Base-by-base conservation (phyloP, 75 land plant genomes). In the Larix kaempferi region DNA sequence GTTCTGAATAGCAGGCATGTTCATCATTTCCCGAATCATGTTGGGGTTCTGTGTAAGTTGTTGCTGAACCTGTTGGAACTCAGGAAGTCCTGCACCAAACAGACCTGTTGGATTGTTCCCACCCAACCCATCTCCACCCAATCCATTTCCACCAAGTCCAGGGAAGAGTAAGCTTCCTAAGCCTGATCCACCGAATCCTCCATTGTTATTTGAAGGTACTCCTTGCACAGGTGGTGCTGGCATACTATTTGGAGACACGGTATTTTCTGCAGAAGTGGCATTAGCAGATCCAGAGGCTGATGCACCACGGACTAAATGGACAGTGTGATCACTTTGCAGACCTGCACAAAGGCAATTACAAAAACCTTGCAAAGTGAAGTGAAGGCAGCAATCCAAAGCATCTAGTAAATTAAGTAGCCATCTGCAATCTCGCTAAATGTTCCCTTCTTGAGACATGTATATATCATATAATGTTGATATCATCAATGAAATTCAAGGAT, bases 11-110 rank as follows among this genome's bases (percentile, higher is more conserved):
- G 88, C 96, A 21, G 98, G 98, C 92, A 85, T 89, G 82, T 95
- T 89, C 94, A 95, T 91, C 83, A 95, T 88, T 33, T 95, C 98
- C 44, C 96, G 76, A 90, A 95, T 95, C 84, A 95, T 89, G 58
- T 93, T 89, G 23, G 98, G 98, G 59, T 93, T 93, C 80, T 95
- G 98, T 81, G 91, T 89, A 72, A 95, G 80, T 78, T 95, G 98
- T 75, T 95, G 96, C 74, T 95, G 96, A 76, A 93, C 87, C 80
- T 93, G 94, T 59, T 95, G 94, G 75, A 95, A 82, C 27, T 91
- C 96, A 6, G 92, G 90, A 55, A 91, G 26, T 35, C 92, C 92
- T 81, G 78, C 63, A 55, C 94, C 88, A 88, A 90, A 82, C 23
- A 83, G 62, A 41, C 84, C 87, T 76, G 85, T 78, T 26, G 73